A percentile compares a stretch with the other conserved stretches of the same genome.
phyloP scores from a whole-genome alignment of 192 early-diverging fungal genomes.

The Coemansia sp. region DNA sequence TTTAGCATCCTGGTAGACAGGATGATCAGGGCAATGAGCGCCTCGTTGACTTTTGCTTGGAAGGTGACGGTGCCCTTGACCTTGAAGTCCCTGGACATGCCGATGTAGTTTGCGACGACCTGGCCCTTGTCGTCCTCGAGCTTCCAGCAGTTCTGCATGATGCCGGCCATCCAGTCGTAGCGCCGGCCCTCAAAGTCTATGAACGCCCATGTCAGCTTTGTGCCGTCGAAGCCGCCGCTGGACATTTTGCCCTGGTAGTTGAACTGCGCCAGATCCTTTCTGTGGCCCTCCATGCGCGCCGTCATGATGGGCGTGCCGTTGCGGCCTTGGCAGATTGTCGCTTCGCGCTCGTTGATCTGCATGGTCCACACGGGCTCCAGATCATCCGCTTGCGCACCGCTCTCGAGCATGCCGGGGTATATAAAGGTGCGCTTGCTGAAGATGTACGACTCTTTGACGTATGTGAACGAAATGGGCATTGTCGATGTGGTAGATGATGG shows the following conservation, averaged over 20 bases:
- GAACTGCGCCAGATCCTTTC: constrained; percentile 30
- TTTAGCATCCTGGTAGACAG: constrained; percentile 28
- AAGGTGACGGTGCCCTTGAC: constrained; percentile 30
- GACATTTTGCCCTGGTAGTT: constrained; percentile 28
- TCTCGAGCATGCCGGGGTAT: constrained; percentile 34
- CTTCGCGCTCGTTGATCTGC: constrained; percentile 17
- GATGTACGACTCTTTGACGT: constrained; percentile 38
- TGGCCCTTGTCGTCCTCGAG: constrained; percentile 31
- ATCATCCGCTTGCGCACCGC: constrained; percentile 19
- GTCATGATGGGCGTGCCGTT: constrained; percentile 21
- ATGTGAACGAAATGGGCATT: constrained; percentile 42
- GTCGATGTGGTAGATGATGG: not conserved
- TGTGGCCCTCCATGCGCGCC: constrained; percentile 20
- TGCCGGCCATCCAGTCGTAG: constrained; percentile 45
- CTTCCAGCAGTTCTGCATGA: constrained; percentile 51
- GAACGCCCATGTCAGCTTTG: constrained; percentile 34
- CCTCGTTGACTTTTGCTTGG: constrained; percentile 32
- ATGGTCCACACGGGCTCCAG: constrained; percentile 42
- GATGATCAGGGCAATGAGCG: constrained; percentile 35
- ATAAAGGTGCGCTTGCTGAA: constrained; percentile 40
- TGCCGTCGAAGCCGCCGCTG: constrained; percentile 30
- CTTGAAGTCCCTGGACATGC: constrained; percentile 34
- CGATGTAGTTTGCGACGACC: constrained; percentile 36
- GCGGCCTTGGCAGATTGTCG: constrained; percentile 15
- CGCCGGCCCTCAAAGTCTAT: constrained; percentile 40